Evolutionary conservation across 2,329 filamentous ascomycete genomes (phyloP).

Genomic region (Diaporthe ampelina): DNA sequence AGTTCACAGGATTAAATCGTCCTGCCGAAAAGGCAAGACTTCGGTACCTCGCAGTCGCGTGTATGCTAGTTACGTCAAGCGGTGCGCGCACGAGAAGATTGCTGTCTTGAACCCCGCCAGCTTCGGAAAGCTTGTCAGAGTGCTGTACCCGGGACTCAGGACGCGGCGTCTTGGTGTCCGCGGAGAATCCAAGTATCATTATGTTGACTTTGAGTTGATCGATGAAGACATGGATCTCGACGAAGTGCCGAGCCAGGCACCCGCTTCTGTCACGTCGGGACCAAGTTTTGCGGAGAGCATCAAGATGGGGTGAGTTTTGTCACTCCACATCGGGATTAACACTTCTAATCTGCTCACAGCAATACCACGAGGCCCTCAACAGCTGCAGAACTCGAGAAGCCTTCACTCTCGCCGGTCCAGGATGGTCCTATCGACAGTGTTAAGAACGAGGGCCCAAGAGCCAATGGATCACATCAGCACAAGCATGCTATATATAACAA

Average conservation of each 20-base stretch:
- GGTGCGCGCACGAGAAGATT: slow-evolving; percentile 92
- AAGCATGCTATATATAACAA: slow-evolving; percentile 71
- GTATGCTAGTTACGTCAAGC: slow-evolving; percentile 94
- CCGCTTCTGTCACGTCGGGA: slow-evolving; percentile 51
- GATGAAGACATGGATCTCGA: slow-evolving; percentile 61
- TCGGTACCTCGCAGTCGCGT: slow-evolving; percentile 94
- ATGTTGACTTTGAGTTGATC: slow-evolving; percentile 76
- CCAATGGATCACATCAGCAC: slow-evolving; percentile 50
- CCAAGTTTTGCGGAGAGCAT: slow-evolving; percentile 38
- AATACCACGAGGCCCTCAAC: slow-evolving; percentile 42
- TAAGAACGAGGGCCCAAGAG: background rate
- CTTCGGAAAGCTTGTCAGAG: slow-evolving; percentile 96
- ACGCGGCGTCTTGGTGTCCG: slow-evolving; percentile 92
- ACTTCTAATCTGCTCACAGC: slow-evolving; percentile 49
- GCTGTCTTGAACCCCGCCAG: slow-evolving; percentile 96
- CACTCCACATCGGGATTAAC: background rate
- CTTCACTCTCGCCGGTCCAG: slow-evolving; percentile 25
- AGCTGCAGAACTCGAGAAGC: slow-evolving; percentile 33
- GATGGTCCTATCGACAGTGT: background rate
- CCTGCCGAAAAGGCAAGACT: slow-evolving; percentile 81
- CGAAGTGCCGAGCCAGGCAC: slow-evolving; percentile 39
- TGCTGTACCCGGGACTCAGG: slow-evolving; percentile 95
- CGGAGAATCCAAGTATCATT: slow-evolving; percentile 99
- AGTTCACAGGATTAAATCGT: slow-evolving; percentile 75
- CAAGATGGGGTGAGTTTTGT: slow-evolving; percentile 62